Percentiles rank a stretch among this genome's conserved stretches.
Evolutionary conservation across 2,329 filamentous ascomycete genomes (phyloP).

Genomic region (Fusarium sp.): DNA sequence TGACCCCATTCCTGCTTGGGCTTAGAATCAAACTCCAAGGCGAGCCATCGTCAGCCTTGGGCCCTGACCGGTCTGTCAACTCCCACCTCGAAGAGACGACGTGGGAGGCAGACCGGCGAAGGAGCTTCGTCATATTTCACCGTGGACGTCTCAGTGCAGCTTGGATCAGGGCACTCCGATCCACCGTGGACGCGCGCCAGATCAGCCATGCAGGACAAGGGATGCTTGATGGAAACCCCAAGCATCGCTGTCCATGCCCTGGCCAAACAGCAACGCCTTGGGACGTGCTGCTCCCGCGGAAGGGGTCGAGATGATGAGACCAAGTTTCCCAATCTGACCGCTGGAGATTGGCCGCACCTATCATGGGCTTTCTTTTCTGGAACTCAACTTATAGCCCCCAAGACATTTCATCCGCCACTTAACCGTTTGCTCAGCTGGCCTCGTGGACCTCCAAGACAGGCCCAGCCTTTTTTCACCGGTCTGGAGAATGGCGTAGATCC

Average conservation of each 20-base stretch:
- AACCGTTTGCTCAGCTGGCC: slow-evolving; percentile 28
- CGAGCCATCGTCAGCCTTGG: slow-evolving; percentile 16
- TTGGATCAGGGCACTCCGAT: slow-evolving; percentile 12
- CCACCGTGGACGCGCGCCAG: slow-evolving; percentile 21
- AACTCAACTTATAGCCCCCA: slow-evolving; percentile 4
- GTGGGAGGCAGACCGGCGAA: background rate
- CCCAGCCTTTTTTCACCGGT: slow-evolving; percentile 42
- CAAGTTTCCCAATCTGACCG: slow-evolving; percentile 25
- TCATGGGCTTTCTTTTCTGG: slow-evolving; percentile 11
- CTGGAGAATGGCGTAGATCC: slow-evolving; percentile 38
- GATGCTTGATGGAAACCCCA: slow-evolving; percentile 31
- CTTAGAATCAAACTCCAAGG: slow-evolving; percentile 1
- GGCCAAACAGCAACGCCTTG: background rate
- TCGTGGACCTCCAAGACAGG: slow-evolving; percentile 33
- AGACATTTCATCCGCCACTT: slow-evolving; percentile 8
- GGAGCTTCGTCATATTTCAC: slow-evolving; percentile 26
- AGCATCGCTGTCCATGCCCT: slow-evolving; percentile 18
- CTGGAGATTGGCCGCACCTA: slow-evolving; percentile 30
- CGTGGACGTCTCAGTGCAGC: slow-evolving; percentile 15
- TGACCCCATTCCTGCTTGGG: slow-evolving; percentile 2
- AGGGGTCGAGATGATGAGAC: slow-evolving; percentile 16
- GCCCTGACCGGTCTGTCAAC: slow-evolving; percentile 35
- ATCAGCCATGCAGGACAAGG: slow-evolving; percentile 40
- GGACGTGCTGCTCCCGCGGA: slow-evolving; percentile 10
- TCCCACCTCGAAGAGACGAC: slow-evolving; percentile 5